A percentile compares a stretch with the other conserved stretches of the same genome.
Conservation (phyloP, 139 green algal species). For the Closterium sp. region DNA sequence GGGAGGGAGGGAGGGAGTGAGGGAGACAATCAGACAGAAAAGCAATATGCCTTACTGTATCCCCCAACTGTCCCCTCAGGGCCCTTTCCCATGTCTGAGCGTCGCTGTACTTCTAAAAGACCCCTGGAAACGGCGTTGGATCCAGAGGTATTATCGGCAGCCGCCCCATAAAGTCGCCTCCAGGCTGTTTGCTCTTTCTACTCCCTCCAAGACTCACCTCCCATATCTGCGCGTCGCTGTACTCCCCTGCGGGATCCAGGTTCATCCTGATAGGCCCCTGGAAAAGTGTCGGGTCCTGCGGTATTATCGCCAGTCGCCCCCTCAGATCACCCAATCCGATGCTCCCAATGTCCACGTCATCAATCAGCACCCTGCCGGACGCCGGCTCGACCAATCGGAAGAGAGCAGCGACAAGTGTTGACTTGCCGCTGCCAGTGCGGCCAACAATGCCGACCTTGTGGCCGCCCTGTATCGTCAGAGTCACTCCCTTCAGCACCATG, state of each 20-base stretch:
- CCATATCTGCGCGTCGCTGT: constrained; percentile 68
- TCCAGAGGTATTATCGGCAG: too few relatives aligned
- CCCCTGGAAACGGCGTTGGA: too few relatives aligned
- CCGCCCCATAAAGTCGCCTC: too few relatives aligned
- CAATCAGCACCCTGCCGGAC: constrained; percentile 76
- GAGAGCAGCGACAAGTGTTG: constrained; percentile 65
- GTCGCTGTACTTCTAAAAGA: background rate
- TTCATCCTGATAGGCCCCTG: constrained; percentile 82
- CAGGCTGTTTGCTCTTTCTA: too few relatives aligned
- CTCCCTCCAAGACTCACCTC: constrained; percentile 14
- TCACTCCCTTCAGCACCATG: constrained; percentile 66
- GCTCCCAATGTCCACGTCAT: constrained; percentile 74
- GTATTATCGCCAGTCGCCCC: constrained; percentile 68
- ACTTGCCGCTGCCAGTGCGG: constrained; percentile 60
- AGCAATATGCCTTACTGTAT: too few relatives aligned
- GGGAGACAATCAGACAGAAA: too few relatives aligned
- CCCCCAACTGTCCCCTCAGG: too few relatives aligned
- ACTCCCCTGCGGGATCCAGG: constrained; percentile 82
- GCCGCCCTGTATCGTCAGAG: constrained; percentile 39
- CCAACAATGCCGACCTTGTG: constrained; percentile 73
- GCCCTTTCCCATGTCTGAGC: background rate
- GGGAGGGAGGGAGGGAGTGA: too few relatives aligned
- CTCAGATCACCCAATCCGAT: constrained; percentile 72
- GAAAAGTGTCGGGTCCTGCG: constrained; percentile 92
- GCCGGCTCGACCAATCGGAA: constrained; percentile 68